Percentiles rank a stretch among this genome's conserved stretches.
These are phyloP conservation scores for Paramecium caudatum DNA, from an alignment of 73 alveolate species.

Conservation along the genomic window DNA sequence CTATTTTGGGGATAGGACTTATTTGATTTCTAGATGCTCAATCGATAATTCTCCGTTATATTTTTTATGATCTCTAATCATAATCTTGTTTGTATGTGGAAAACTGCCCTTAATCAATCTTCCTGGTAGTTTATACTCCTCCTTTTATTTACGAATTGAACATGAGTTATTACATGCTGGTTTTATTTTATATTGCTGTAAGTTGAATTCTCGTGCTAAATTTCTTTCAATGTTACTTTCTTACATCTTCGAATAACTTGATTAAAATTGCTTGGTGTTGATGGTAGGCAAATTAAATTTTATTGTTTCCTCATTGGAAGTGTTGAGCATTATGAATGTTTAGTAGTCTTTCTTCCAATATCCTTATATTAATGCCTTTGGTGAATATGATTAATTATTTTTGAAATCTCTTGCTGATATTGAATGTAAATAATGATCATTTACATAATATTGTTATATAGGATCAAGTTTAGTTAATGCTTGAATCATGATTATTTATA, in stretches of 20 bases:
- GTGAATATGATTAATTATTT: slow-evolving; percentile 9
- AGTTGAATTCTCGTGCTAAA: neutral
- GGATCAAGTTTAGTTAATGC: slow-evolving; percentile 23
- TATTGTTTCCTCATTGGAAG: slow-evolving; percentile 2
- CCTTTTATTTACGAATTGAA: neutral
- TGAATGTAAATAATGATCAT: neutral
- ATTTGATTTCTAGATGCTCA: neutral
- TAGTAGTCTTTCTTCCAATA: slow-evolving; percentile 8
- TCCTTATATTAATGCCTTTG: slow-evolving; percentile 10
- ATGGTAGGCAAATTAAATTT: neutral
- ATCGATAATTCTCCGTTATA: neutral
- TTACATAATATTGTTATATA: slow-evolving; percentile 2
- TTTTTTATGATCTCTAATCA: neutral
- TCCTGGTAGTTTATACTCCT: neutral
- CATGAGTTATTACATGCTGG: slow-evolving; percentile 18
- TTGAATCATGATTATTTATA: slow-evolving; percentile 32
- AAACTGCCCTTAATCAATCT: neutral
- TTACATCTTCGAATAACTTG: neutral
- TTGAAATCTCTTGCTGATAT: slow-evolving; percentile 5
- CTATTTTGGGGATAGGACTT: neutral
- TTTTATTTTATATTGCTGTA: neutral
- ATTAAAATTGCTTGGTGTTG: neutral
- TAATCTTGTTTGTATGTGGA: neutral
- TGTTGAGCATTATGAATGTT: neutral
- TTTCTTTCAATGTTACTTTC: neutral